Conservation (phyloP, 2,329 filamentous ascomycete genomes). For the Alternaria incomplexa region DNA sequence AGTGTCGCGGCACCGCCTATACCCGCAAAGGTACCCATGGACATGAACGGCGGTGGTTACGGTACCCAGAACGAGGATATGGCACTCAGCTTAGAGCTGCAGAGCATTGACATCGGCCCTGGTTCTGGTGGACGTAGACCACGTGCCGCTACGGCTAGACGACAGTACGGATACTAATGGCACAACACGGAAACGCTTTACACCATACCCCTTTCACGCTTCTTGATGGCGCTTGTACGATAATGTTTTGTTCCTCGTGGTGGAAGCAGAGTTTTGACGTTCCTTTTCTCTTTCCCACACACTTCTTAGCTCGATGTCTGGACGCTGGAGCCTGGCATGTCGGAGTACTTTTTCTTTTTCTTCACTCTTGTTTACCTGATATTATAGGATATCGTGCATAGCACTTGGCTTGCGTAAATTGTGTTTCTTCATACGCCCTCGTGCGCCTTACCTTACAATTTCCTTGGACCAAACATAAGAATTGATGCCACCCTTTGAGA, state of each 20-base stretch:
- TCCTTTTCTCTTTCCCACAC: background rate
- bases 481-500: too few species aligned
- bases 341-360: background rate
- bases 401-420: background rate
- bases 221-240: slow-evolving; percentile 9
- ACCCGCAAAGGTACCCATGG: slow-evolving; percentile 72
- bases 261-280: background rate
- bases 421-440: background rate
- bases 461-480: too few species aligned
- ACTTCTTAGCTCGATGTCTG: slow-evolving; percentile 5
- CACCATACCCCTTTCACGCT: background rate
- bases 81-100: slow-evolving; percentile 74
- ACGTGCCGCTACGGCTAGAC: slow-evolving; percentile 15
- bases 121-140: slow-evolving; percentile 29
- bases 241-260: slow-evolving; percentile 1
- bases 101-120: slow-evolving; percentile 54
- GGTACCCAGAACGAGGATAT: slow-evolving; percentile 41
- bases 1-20: slow-evolving; percentile 60
- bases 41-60: slow-evolving; percentile 14
- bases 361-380: background rate
- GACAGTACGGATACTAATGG: slow-evolving; percentile 20
- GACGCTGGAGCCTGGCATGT: slow-evolving; percentile 8
- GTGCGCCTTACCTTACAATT: background rate
- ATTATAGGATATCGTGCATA: background rate
- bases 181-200: background rate